phyloP scores from a whole-genome alignment of 768 basidiomycete species.

The Lentinula sp. region DNA sequence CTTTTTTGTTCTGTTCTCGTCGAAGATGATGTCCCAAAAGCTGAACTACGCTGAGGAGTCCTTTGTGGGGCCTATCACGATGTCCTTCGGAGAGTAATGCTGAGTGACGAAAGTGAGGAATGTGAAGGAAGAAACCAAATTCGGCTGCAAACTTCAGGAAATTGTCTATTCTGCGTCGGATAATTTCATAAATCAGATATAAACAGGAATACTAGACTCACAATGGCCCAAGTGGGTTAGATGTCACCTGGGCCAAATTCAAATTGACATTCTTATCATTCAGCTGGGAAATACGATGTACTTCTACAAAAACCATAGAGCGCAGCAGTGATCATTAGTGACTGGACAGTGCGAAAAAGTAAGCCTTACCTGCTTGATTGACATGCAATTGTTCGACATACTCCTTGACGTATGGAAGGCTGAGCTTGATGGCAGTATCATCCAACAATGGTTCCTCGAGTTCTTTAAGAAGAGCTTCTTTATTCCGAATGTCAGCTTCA shows the following conservation, averaged over 20 bases:
- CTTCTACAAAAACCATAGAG: not conserved
- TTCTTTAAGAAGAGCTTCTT: not conserved
- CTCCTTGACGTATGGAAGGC: not conserved
- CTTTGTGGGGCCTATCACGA: not conserved
- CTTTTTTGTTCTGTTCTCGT: not conserved
- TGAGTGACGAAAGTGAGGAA: not conserved
- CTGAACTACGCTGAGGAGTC: not conserved
- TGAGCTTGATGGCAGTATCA: not conserved
- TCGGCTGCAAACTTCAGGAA: not conserved
- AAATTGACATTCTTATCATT: not conserved
- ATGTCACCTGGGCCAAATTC: not conserved
- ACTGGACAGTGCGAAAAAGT: not conserved
- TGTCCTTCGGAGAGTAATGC: not conserved
- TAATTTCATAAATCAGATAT: not conserved
- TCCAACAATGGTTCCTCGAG: not conserved
- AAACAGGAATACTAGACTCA: not conserved
- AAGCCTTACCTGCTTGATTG: not conserved
- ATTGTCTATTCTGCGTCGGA: not conserved
- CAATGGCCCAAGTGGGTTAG: not conserved
- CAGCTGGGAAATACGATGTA: not conserved
- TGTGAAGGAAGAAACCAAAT: not conserved
- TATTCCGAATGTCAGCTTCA: not conserved
- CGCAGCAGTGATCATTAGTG: too few relatives aligned
- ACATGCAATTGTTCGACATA: not conserved
- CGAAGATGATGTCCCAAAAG: not conserved